Evolutionary conservation across 768 basidiomycete genomes (phyloP).

Genomic region (Naganishia antarctica): DNA sequence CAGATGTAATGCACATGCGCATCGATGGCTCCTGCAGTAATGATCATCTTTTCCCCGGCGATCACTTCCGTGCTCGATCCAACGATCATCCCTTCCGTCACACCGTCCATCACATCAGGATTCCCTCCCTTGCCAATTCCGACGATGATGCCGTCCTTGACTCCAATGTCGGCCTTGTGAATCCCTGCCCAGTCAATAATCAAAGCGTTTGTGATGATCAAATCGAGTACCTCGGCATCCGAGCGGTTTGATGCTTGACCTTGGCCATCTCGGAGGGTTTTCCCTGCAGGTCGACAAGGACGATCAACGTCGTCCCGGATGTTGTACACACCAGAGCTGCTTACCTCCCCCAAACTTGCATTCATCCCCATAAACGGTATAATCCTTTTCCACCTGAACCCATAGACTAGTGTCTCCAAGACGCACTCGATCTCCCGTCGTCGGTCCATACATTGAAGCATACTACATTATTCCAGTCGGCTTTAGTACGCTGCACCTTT

Average conservation of each 20-base stretch:
- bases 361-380: conserved; percentile 89
- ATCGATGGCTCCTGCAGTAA: conserved; percentile 90
- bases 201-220: conserved; percentile 91
- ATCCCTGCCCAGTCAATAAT: conserved; percentile 94
- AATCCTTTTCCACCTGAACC: conserved; percentile 85
- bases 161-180: conserved; percentile 95
- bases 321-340: conserved; percentile 13
- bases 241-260: conserved; percentile 77
- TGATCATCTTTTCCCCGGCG: conserved; percentile 87
- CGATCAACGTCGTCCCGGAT: not conserved
- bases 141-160: conserved; percentile 72
- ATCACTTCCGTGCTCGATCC: conserved; percentile 89
- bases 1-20: conserved; percentile 93
- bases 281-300: conserved; percentile 56
- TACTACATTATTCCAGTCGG: conserved; percentile 51
- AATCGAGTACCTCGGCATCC: conserved; percentile 68
- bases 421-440: conserved; percentile 78
- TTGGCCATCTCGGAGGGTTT: conserved; percentile 93
- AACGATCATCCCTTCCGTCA: conserved; percentile 67
- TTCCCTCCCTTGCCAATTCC: conserved; percentile 98
- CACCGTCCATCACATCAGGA: conserved; percentile 81
- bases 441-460: conserved; percentile 92
- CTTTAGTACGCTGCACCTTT: no score
- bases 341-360: conserved; percentile 94
- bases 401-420: conserved; percentile 85